Conservation (phyloP, 768 basidiomycete species). For the Auricularia sp. region DNA sequence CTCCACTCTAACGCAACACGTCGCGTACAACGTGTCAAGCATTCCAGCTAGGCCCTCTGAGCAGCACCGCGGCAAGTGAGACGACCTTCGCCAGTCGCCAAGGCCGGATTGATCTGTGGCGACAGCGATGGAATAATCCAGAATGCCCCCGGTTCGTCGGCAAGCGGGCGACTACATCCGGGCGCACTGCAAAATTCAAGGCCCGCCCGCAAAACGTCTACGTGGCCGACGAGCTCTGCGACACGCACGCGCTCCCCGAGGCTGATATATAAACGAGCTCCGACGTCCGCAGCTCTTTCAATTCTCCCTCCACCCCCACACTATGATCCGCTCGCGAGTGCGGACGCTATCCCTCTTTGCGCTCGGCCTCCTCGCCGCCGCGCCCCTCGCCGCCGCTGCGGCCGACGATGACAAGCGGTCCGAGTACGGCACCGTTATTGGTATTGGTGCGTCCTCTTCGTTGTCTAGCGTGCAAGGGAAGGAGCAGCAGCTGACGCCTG, state of each 20-base stretch:
- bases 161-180: too few relatives aligned
- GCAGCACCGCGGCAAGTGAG: too few relatives aligned
- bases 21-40: too few relatives aligned
- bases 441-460: constrained; percentile 70
- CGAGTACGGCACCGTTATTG: constrained; percentile 68
- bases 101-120: too few relatives aligned
- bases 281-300: background rate
- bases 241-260: background rate
- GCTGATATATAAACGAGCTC: background rate
- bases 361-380: constrained; percentile 55
- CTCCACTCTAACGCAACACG: too few relatives aligned
- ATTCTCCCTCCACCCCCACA: background rate
- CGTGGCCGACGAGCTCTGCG: background rate
- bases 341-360: background rate
- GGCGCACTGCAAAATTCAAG: too few relatives aligned
- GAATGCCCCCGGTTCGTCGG: too few relatives aligned
- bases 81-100: too few relatives aligned
- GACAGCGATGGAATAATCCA: too few relatives aligned
- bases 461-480: background rate
- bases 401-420: too few relatives aligned
- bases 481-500: constrained; percentile 9
- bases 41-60: too few relatives aligned
- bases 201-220: background rate
- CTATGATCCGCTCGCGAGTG: background rate
- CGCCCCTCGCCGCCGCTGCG: too few relatives aligned